Conservation (phyloP, 2,329 filamentous ascomycete species). For the Fusarium duplospermum region DNA sequence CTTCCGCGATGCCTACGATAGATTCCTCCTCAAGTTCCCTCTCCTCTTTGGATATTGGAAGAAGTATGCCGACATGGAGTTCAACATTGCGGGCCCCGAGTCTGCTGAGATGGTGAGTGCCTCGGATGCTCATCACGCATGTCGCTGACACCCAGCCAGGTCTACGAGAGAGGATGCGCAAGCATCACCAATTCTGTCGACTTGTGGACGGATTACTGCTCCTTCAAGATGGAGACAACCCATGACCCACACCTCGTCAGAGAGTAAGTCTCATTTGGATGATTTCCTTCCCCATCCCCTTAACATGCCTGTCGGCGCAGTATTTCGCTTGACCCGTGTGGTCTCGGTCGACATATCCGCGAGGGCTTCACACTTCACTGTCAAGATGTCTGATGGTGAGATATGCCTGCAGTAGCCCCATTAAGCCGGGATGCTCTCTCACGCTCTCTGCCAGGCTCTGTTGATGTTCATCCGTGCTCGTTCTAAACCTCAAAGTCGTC, state of each 20-base stretch:
- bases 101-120: constrained; percentile 91
- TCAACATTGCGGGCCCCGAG: constrained; percentile 95
- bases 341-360: constrained; percentile 53
- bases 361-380: constrained; percentile 52
- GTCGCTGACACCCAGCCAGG: constrained; percentile 60
- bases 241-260: constrained; percentile 94
- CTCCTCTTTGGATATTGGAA: constrained; percentile 99
- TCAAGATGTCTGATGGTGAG: constrained; percentile 72
- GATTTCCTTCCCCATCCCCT: constrained; percentile 76
- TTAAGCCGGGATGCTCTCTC: constrained; percentile 71
- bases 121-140: background rate
- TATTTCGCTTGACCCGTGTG: constrained; percentile 55
- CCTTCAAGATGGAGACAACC: constrained; percentile 97
- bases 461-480: constrained; percentile 55
- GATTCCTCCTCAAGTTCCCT: constrained; percentile 93
- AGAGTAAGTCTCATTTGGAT: constrained; percentile 90
- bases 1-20: constrained; percentile 88
- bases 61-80: constrained; percentile 98
- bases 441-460: constrained; percentile 73
- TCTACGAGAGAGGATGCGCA: constrained; percentile 94
- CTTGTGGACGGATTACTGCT: constrained; percentile 96
- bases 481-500: constrained; percentile 55
- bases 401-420: constrained; percentile 72
- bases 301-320: constrained; percentile 66
- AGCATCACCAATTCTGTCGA: constrained; percentile 95